These are phyloP conservation scores for Fusarium foetens DNA, from an alignment of 2,329 filamentous ascomycete species.

Conservation along the genomic window DNA sequence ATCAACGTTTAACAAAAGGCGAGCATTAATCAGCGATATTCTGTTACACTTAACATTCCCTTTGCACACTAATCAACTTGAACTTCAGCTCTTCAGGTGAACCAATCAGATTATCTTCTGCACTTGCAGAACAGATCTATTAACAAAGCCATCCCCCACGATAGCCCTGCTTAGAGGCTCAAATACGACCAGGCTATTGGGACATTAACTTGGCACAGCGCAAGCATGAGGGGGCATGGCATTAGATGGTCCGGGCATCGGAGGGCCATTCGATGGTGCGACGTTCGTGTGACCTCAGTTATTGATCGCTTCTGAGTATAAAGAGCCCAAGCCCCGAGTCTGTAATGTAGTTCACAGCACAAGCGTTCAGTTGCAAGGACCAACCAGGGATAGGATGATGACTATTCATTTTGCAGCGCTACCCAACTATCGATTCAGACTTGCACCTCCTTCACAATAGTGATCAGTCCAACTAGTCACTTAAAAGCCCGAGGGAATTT, in stretches of 20 bases:
- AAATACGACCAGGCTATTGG: conserved; percentile 3
- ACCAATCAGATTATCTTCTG: conserved; percentile 30
- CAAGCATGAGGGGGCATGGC: conserved; percentile 1
- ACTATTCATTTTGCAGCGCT: conserved; percentile 29
- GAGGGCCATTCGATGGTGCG: conserved; percentile 16
- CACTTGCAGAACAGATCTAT: conserved; percentile 12
- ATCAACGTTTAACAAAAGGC: background rate
- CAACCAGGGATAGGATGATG: background rate
- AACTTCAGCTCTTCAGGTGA: conserved; percentile 11
- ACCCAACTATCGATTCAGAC: conserved; percentile 6
- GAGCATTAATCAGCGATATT: background rate
- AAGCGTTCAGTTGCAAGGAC: background rate
- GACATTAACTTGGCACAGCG: conserved; percentile 16
- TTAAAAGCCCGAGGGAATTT: background rate
- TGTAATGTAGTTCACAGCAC: background rate
- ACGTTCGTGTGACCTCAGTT: conserved; percentile 18
- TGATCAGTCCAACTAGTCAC: background rate
- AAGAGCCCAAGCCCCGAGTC: conserved; percentile 4
- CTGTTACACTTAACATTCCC: background rate
- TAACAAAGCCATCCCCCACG: conserved; percentile 27
- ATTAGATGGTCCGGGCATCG: conserved; percentile 14
- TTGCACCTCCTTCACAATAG: background rate
- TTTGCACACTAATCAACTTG: conserved; percentile 1
- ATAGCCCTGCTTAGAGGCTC: conserved; percentile 24
- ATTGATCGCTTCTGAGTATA: conserved; percentile 2